These are phyloP conservation scores for Epichloe coenophiala DNA, from an alignment of 2,329 filamentous ascomycete species.

Conservation along the genomic window DNA sequence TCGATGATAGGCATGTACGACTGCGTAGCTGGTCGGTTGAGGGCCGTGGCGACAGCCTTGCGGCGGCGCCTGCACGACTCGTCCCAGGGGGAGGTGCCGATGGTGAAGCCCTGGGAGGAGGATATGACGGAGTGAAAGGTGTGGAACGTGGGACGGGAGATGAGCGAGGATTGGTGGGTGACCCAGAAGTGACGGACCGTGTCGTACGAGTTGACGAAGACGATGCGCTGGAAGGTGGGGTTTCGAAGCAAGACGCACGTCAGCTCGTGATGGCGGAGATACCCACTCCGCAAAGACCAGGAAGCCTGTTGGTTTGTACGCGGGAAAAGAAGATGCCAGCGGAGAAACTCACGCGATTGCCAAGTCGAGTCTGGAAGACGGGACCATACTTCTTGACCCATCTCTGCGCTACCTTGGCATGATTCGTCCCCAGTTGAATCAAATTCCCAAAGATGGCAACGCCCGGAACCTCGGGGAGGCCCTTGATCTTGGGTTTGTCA, in stretches of 20 bases:
- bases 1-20: slow-evolving; percentile 76
- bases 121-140: slow-evolving; percentile 74
- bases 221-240: slow-evolving; percentile 36
- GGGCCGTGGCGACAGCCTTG: slow-evolving; percentile 65
- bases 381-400: slow-evolving; percentile 49
- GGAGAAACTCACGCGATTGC: slow-evolving; percentile 40
- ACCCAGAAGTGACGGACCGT: slow-evolving; percentile 64
- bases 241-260: not conserved
- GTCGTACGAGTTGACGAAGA: slow-evolving; percentile 69
- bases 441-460: slow-evolving; percentile 51
- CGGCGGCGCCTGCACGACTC: slow-evolving; percentile 65
- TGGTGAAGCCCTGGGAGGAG: slow-evolving; percentile 64
- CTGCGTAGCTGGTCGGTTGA: slow-evolving; percentile 63
- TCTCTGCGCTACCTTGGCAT: slow-evolving; percentile 38
- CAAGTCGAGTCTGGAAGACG: slow-evolving; percentile 54
- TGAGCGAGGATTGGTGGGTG: slow-evolving; percentile 62
- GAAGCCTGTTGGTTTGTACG: not conserved
- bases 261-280: not conserved
- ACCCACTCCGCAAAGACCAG: too few species aligned
- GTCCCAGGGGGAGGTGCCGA: slow-evolving; percentile 75
- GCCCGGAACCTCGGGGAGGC: slow-evolving; percentile 46
- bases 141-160: slow-evolving; percentile 65
- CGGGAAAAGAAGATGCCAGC: too few species aligned
- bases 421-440: slow-evolving; percentile 42
- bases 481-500: slow-evolving; percentile 46